Base-by-base conservation (phyloP, 257 asterid species). In the Solanum lycopersicoides region DNA sequence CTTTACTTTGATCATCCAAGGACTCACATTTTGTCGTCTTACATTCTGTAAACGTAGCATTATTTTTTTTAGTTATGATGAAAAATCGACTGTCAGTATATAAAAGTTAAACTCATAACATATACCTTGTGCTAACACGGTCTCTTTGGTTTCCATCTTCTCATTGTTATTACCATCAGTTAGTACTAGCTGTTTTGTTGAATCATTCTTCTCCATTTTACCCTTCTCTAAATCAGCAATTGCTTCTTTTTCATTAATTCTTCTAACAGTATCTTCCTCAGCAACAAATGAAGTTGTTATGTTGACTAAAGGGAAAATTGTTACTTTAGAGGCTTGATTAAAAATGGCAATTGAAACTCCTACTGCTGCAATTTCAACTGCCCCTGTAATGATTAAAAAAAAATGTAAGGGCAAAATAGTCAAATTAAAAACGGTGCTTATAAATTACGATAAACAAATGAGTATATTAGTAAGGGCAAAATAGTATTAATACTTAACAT, bases 241-340 rank as follows among this genome's bases (percentile, higher is more conserved):
- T 15, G 90, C 89, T 45, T 75, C 60, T 47, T 83, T 88, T 69
- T 88, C 89, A 5, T 73, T 87, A 23, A 94, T 77, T 87, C 90
- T 92, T 28, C 88, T 93, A n/a, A 91, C 86, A 0, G 99, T 93
- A 86, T 95, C 96, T 85, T 97, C 99, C 92, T 97, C 97, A 2
- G 99, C 99, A 28, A 97, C 99, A 72, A 95, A 97, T 14, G 99
- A 97, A 60, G 99, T 97, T 2, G 98, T 97, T 86, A 97, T 93
- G 84, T 97, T 97, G 28, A 95, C 99, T 75, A 97, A 94, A n/a
- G 99, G 99, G 89, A 94, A 95, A 85, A 97, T 97, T 10, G 98
- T 94, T 3, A 97, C 96, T 86, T 94, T 97, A 10, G 98, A 95
- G 32, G 93, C 98, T 89, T 97, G 99, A 53, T 97, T 97, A 87